phyloP scores from a whole-genome alignment of 306 rosid species.

The Cucurbita pepo region DNA sequence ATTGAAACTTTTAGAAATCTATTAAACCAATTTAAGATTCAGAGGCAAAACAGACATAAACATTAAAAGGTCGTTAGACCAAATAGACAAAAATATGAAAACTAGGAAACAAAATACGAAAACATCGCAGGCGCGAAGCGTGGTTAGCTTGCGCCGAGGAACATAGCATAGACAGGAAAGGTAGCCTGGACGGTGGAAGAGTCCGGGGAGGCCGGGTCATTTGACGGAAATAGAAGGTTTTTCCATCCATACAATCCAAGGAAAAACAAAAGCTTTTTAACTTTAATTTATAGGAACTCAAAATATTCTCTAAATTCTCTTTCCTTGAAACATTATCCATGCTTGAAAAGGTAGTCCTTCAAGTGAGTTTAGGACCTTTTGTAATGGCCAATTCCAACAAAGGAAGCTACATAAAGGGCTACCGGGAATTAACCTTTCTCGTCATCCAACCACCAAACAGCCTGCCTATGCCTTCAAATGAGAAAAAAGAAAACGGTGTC shows the following conservation, averaged over 20 bases:
- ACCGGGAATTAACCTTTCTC: not conserved
- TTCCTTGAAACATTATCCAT: not conserved
- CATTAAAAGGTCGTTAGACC: no score
- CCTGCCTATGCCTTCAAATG: not conserved
- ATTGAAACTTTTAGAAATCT: no score
- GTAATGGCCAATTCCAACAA: not conserved
- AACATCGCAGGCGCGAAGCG: no score
- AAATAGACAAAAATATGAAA: no score
- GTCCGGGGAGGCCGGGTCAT: no score
- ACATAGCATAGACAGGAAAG: no score
- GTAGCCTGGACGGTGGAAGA: no score
- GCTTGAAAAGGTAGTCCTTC: not conserved
- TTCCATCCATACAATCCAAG: not conserved
- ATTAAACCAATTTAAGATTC: no score
- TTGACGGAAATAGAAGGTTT: no score
- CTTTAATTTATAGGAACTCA: not conserved
- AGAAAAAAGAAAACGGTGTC: not conserved
- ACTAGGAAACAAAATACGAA: no score
- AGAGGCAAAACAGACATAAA: no score
- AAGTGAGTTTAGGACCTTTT: not conserved
- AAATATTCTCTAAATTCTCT: not conserved
- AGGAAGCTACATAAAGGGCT: not conserved
- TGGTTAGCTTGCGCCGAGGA: no score
- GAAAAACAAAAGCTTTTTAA: not conserved
- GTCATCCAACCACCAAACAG: not conserved